A percentile compares a stretch with the other conserved stretches of the same genome.
Conservation (phyloP, 2,329 filamentous ascomycete species). For the Sporothrix humicola region DNA sequence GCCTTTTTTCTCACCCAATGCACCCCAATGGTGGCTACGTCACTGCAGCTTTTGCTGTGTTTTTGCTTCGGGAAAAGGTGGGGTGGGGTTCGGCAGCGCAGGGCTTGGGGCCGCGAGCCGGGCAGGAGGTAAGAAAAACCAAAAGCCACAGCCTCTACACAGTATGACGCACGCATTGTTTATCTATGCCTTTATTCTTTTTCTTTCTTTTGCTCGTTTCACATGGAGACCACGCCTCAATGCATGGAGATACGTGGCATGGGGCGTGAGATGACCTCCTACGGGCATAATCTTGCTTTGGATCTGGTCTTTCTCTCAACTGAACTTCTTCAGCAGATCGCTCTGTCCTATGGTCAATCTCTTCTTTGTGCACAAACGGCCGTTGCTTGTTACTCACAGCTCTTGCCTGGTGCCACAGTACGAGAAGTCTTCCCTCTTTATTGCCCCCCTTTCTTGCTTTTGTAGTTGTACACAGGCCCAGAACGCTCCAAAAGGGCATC, state of each 20-base stretch:
- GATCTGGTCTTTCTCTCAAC: not conserved
- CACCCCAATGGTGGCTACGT: not conserved
- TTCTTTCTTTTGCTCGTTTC: not conserved
- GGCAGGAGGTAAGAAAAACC: not conserved
- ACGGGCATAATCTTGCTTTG: not conserved
- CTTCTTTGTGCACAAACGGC: not conserved
- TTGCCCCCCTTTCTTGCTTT: not conserved
- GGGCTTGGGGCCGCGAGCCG: not conserved
- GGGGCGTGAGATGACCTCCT: no score
- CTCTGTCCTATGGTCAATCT: not conserved
- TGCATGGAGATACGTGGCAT: not conserved
- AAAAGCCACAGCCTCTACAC: no score
- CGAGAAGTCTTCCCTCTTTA: not conserved
- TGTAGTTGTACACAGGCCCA: not conserved
- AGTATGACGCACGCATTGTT: constrained; percentile 15
- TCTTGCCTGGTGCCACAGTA: no score
- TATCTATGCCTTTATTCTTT: not conserved
- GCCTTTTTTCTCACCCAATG: no score
- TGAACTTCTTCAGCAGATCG: not conserved
- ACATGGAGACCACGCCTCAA: not conserved
- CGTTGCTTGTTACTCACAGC: no score
- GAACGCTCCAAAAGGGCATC: not conserved
- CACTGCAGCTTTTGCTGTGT: not conserved
- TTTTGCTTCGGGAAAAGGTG: constrained; percentile 4
- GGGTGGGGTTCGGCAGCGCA: not conserved